Conservation (phyloP, 495 filamentous ascomycete species). For the Bombardia bombarda region DNA sequence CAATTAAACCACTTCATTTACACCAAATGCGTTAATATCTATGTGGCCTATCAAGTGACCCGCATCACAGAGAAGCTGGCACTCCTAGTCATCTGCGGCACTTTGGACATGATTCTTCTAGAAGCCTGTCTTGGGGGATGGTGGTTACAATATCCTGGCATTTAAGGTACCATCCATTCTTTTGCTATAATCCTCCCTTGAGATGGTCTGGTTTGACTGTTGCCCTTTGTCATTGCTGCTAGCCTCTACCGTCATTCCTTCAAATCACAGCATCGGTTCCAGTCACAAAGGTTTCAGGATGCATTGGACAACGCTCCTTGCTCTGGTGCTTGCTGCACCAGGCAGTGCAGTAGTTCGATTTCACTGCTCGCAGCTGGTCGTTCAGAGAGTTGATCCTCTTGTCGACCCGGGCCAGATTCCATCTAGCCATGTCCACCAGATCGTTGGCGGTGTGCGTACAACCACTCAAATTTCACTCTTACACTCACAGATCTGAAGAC, state of each 20-base stretch:
- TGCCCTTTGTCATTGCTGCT: neutral
- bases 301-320: slow-evolving; percentile 18
- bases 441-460: slow-evolving; percentile 25
- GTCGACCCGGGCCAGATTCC: slow-evolving; percentile 25
- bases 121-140: neutral
- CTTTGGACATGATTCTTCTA: neutral
- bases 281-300: slow-evolving; percentile 21
- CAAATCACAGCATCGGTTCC: neutral
- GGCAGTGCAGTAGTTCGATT: slow-evolving; percentile 27
- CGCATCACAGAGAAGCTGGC: too few species aligned
- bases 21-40: too few species aligned
- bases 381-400: slow-evolving; percentile 25
- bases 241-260: neutral
- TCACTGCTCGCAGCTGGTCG: slow-evolving; percentile 28
- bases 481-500: neutral
- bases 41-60: too few species aligned
- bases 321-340: slow-evolving; percentile 22
- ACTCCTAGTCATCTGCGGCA: too few species aligned
- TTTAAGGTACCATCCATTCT: neutral
- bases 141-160: neutral
- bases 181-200: neutral
- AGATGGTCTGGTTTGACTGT: neutral
- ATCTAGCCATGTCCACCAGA: slow-evolving; percentile 26
- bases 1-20: too few species aligned
- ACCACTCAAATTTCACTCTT: neutral